phyloP scores from a whole-genome alignment of 2,329 filamentous ascomycete genomes.

The Beauveria pseudobassiana region DNA sequence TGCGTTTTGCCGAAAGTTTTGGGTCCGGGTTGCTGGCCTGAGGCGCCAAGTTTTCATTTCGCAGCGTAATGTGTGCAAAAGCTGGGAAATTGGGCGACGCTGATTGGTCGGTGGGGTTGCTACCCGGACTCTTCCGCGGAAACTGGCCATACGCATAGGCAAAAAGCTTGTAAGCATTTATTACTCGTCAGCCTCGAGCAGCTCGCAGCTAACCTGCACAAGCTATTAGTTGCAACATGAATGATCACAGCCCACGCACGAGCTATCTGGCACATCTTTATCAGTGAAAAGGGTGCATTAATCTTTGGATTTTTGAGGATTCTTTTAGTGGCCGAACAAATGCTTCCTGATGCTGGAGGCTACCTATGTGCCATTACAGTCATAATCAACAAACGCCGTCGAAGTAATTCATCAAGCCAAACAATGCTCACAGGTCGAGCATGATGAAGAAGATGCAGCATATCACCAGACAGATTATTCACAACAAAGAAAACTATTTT shows the following conservation, averaged over 20 bases:
- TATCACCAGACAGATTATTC: no score
- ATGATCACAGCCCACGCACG: not conserved
- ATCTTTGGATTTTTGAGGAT: not conserved
- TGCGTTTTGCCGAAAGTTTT: constrained; percentile 33
- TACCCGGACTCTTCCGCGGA: constrained; percentile 24
- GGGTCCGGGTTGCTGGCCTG: constrained; percentile 29
- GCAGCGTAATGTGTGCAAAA: constrained; percentile 15
- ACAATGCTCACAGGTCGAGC: no score
- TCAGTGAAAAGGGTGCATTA: not conserved
- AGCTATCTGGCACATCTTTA: not conserved
- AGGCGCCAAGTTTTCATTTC: constrained; percentile 28
- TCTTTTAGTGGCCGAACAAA: no score
- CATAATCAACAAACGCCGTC: no score
- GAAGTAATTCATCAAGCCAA: no score
- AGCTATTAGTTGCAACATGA: not conserved
- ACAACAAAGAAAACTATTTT: not conserved
- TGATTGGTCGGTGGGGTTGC: constrained; percentile 35
- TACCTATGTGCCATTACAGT: no score
- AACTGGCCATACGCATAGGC: not conserved
- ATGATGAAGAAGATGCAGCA: no score
- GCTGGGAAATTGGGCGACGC: constrained; percentile 38
- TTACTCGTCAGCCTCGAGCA: not conserved
- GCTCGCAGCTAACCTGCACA: not conserved
- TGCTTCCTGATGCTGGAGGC: no score
- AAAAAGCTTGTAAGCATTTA: not conserved